Base-by-base conservation (phyloP, 768 basidiomycete species). In the Lyophyllum semitale region DNA sequence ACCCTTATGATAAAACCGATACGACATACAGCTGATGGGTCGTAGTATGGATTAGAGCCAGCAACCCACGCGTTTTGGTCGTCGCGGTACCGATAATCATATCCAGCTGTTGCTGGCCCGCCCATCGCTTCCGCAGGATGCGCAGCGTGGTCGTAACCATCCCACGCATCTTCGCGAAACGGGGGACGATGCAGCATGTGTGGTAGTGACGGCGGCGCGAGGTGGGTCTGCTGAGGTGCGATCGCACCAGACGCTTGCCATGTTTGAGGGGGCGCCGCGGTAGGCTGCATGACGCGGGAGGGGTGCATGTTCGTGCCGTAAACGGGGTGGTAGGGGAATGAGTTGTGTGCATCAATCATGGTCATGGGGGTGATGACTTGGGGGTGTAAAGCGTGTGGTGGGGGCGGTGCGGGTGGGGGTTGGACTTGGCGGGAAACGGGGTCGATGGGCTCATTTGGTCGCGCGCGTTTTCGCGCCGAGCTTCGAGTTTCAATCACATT, bases 161-260 rank as follows among this genome's bases (percentile, higher is more conserved):
- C 80, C 88, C 88, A 88, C n/a, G n/a, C n/a, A 0, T 79, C 77
- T 46, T 82, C 80, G 23, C 81, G 71, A 62, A 79, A 82, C 23
- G 77, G 72, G 9, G 81, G 76, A 2, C 79, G 78, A 44, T 77
- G 77, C 23, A 81, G 71, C 60, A 81, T 75, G 27, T 74, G 75
- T 5, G 75, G 75, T 0, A 76, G 73, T 4, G 77, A 72, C 13
- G 77, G 74, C 12, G 79, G 73, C 53, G 76, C 75, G 4, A 84
- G 68, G 60, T 84, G 88, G 0, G 85, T 82, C 60, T 88, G 87
- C 50, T 85, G 80, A 7, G 88, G 86, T 0, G 84, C 79, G 37
- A 90, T 85, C 22, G 77, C 79, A 40, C 75, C 78, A 4, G 84
- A 70, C 7, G 79, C 76, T 62, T 87, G 86, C 87, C 89, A 89